Evolutionary conservation across 2,329 filamentous ascomycete species (phyloP).

Genomic region (Paecilomyces niveus): DNA sequence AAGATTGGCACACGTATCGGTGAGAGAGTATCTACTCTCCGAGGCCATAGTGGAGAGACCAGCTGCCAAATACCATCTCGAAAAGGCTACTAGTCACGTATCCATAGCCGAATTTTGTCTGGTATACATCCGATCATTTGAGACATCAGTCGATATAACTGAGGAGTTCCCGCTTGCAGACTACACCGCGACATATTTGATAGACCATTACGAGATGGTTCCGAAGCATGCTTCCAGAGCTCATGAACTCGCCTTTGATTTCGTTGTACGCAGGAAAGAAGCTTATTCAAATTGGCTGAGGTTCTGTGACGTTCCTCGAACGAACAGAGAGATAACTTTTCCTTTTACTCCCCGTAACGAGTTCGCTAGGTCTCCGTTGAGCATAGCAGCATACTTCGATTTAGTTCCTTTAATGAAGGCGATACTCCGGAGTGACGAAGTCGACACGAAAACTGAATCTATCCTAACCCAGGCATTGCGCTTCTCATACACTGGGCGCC

Average conservation of each 20-base stretch:
- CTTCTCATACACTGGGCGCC: neutral
- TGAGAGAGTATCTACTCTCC: conserved; percentile 5
- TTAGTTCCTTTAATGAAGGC: neutral
- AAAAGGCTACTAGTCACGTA: neutral
- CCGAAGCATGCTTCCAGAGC: neutral
- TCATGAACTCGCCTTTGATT: conserved; percentile 2
- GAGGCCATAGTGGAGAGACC: neutral
- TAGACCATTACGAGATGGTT: conserved; percentile 4
- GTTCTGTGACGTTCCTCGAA: neutral
- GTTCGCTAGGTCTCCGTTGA: conserved; percentile 1
- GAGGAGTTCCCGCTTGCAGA: conserved; percentile 1
- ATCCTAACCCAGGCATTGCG: neutral
- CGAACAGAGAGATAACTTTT: neutral
- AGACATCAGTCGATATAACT: neutral
- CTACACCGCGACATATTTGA: conserved; percentile 2
- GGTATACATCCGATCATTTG: conserved; percentile 2
- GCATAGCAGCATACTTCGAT: neutral
- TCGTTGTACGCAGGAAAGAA: neutral
- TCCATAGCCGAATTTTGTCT: conserved; percentile 4
- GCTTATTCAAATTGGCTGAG: conserved; percentile 1
- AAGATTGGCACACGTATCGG: conserved; percentile 4
- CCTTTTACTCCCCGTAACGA: neutral
- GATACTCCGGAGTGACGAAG: neutral
- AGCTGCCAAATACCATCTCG: conserved; percentile 1
- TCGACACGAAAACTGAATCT: neutral